Conservation (phyloP, 1,284 basidiomycete genomes). For the Puccinia hordei region DNA sequence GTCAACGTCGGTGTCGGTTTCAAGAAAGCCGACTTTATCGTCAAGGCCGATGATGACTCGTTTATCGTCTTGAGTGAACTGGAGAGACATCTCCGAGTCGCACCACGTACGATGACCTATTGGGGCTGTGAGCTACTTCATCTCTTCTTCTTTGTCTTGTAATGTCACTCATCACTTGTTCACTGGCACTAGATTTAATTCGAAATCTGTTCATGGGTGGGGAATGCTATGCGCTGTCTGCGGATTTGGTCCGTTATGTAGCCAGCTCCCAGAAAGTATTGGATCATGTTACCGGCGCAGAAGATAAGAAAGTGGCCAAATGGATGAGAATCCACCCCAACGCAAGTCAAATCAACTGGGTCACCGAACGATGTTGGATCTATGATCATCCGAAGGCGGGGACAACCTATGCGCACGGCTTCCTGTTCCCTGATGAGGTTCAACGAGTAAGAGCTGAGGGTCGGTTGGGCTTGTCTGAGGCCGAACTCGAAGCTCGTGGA, state of each 20-base stretch:
- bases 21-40: slow-evolving; percentile 75
- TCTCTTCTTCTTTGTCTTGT: background rate
- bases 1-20: slow-evolving; percentile 63
- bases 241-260: slow-evolving; percentile 85
- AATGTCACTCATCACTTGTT: slow-evolving; percentile 19
- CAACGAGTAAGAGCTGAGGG: slow-evolving; percentile 66
- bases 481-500: slow-evolving; percentile 56
- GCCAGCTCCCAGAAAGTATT: slow-evolving; percentile 73
- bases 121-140: slow-evolving; percentile 72
- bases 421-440: slow-evolving; percentile 90
- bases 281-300: slow-evolving; percentile 74
- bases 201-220: slow-evolving; percentile 95
- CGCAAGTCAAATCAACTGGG: slow-evolving; percentile 78
- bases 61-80: slow-evolving; percentile 92
- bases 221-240: slow-evolving; percentile 87
- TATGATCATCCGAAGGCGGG: slow-evolving; percentile 94
- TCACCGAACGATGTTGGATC: slow-evolving; percentile 91
- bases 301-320: slow-evolving; percentile 88
- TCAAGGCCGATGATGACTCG: slow-evolving; percentile 90
- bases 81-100: slow-evolving; percentile 77
- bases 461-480: slow-evolving; percentile 58
- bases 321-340: slow-evolving; percentile 91
- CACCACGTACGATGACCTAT: slow-evolving; percentile 74
- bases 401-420: slow-evolving; percentile 90
- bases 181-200: slow-evolving; percentile 69